Base-by-base conservation (phyloP, 768 basidiomycete genomes). In the Phanerodontia chrysosporium region DNA sequence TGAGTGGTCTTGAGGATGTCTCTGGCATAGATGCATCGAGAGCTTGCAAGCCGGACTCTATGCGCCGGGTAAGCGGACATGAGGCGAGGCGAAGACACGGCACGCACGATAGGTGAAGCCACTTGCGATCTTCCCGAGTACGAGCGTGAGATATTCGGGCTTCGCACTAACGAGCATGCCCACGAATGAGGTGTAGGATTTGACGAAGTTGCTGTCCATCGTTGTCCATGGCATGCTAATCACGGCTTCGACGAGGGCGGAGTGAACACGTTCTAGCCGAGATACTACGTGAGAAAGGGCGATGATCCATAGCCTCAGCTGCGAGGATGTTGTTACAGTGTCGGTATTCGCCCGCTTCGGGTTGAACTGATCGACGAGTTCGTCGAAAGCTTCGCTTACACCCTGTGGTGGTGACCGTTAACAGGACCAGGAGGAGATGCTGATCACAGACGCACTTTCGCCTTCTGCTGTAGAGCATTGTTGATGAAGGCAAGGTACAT, bases 241-340 rank as follows among this genome's bases (percentile, higher is more conserved):
- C 58, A 98, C 83, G 14, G 95, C 92, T 61, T 95, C 85, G 36
- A 98, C 87, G 29, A 99, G 83, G 0, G 84, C 69, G 16, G 85
- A 76, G 69, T 98, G 95, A 9, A 81, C 78, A 51, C 85, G 85
- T 65, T 94, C 95, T 30, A 99, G 78, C 44, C 92, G 83, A 25
- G 94, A 95, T 56, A 98, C 92, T 60, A 94, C 91, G 67, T 98
- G 92, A 0, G 92, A 90, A 27, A 99, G 80, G 0, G 94, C 92
- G 29, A 86, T 79, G 29, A 99, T 80, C 90, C 91, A 95, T 5
- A 86, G 75, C 12, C 89, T 84, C 48, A 95, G 73, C 63, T 92
- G 84, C 54, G 78, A 66, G 52, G 78, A 66, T 35, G 80, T 70
- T 32, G 73, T 61, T 30, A 72, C 66, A 6, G 67, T 60, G 54